Conservation (phyloP, 805 yeast species). For the Torulaspora gathmanii region DNA sequence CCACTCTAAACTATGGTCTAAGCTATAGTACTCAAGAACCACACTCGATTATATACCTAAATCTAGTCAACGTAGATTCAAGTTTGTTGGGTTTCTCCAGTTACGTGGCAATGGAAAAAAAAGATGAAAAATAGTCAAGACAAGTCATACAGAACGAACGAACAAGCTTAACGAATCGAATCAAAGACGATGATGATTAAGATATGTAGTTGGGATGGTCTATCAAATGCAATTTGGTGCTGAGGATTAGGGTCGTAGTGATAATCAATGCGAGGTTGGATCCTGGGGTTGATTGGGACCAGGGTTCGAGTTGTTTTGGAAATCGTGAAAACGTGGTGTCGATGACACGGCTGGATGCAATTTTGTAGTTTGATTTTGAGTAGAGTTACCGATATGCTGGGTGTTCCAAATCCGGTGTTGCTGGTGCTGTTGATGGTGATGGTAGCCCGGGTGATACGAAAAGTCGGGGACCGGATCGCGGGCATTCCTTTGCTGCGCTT, state of each 20-base stretch:
- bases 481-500: slow-evolving; percentile 8
- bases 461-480: not conserved
- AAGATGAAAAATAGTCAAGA: not conserved
- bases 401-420: not conserved
- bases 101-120: not conserved
- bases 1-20: not conserved
- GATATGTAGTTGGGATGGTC: not conserved
- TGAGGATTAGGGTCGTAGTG: not conserved
- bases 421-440: not conserved
- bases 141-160: not conserved
- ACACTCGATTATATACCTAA: not conserved
- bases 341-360: not conserved
- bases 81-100: not conserved
- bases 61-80: not conserved
- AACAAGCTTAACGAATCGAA: not conserved
- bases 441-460: not conserved
- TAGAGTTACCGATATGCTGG: not conserved
- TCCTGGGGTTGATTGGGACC: not conserved
- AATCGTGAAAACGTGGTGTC: not conserved
- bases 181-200: not conserved
- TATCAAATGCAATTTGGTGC: not conserved
- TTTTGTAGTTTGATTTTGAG: not conserved
- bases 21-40: too few relatives aligned
- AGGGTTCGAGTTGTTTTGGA: not conserved
- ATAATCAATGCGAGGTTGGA: not conserved